Base-by-base conservation (phyloP, 371 early-diverging fungal species). In the Thermomucor indicae-seudaticae region DNA sequence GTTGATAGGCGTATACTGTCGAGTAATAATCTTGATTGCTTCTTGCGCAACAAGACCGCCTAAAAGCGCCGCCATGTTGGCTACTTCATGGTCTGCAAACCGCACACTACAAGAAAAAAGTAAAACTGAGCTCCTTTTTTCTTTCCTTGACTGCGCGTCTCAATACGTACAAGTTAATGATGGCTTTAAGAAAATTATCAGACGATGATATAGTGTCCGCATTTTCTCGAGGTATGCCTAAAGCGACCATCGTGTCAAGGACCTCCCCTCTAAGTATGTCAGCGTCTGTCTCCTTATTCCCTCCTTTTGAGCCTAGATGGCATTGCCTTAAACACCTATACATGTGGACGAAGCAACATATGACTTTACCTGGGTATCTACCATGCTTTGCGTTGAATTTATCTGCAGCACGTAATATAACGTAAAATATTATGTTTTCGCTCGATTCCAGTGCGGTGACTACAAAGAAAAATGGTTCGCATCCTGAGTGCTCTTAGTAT, bases 11-110 rank as follows among this genome's bases (percentile, higher is more conserved):
- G 92, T 81, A 63, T 96, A 97, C 64, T 93, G 92, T 35, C 78
- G 75, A 0, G 98, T 97, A 41, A 95, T 79, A 44, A 97, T 57
- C 68, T 97, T 97, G 75, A 96, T 94, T 28, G 83, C 74, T 66
- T 97, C 98, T 60, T 96, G 96, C 8, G 94, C 78, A n/a, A 83
- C 90, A 17, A 96, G 67, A n/a, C 97, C 98, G 42, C 97, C 98
- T 50, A 89, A 64, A n/a, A 94, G 57, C 8, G 95, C 85, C 0
- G 95, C 90, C 41, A 91, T 82, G 62, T 84, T 89, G 52, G 91
- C 90, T 11, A 91, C 69, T 57, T 95, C 89, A 29, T 79, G 62
- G 31, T 76, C 79, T 6, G 89, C 92, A 28, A 86, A 88, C 19
- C 92, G 86, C 17, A 86, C 81, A 38, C 91, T 93, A 58, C 19